Percentiles rank a stretch among this genome's conserved stretches.
These are phyloP conservation scores for Davidsoniella australis DNA, from an alignment of 2,329 filamentous ascomycete genomes.

Conservation along the genomic window DNA sequence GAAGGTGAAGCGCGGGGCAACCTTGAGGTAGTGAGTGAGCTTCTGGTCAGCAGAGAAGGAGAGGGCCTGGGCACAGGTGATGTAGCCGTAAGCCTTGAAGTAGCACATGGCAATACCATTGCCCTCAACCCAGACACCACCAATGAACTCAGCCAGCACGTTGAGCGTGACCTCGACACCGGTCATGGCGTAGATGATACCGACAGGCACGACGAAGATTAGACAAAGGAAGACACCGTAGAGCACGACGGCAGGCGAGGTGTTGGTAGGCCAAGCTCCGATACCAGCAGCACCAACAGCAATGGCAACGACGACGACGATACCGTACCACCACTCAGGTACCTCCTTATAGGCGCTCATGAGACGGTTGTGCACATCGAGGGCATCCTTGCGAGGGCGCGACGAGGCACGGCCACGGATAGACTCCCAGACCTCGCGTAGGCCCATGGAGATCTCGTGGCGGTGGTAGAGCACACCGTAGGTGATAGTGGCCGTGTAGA, in stretches of 20 bases:
- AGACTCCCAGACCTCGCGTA: conserved; percentile 29
- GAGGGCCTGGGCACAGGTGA: conserved; percentile 33
- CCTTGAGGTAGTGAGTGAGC: conserved; percentile 40
- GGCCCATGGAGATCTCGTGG: conserved; percentile 31
- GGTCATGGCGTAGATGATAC: conserved; percentile 36
- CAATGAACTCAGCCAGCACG: conserved; percentile 36
- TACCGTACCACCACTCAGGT: conserved; percentile 37
- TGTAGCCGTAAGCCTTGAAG: conserved; percentile 35
- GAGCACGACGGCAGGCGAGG: conserved; percentile 32
- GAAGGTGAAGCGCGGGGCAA: conserved; percentile 43
- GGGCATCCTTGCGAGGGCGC: conserved; percentile 18
- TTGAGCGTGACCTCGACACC: conserved; percentile 34
- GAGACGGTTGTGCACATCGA: conserved; percentile 19
- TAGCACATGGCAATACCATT: conserved; percentile 36
- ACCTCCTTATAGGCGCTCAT: conserved; percentile 24
- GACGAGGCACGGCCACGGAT: conserved; percentile 21
- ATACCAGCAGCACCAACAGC: conserved; percentile 30
- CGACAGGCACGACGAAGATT: conserved; percentile 33
- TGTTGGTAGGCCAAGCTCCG: conserved; percentile 32
- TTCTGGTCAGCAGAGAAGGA: conserved; percentile 32
- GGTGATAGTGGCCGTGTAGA: conserved; percentile 34
- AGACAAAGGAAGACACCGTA: conserved; percentile 32
- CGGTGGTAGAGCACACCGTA: conserved; percentile 35
- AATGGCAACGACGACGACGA: conserved; percentile 26
- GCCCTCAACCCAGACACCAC: conserved; percentile 31